Percentiles rank a stretch among this genome's conserved stretches.
Conservation (phyloP, 2,329 filamentous ascomycete species). For the Botryotinia calthae region DNA sequence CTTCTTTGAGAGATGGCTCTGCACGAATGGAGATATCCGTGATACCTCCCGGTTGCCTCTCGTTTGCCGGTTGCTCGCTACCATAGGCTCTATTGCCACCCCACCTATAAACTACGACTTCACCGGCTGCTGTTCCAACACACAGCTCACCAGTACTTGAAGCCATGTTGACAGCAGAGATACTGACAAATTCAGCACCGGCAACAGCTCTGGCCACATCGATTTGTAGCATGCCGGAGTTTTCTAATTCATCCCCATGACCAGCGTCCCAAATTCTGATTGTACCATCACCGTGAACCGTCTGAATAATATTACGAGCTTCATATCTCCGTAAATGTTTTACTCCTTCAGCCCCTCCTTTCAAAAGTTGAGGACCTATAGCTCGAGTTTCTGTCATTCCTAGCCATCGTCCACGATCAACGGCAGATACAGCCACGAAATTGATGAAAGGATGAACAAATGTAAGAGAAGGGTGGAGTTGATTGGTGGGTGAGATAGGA, state of each 20-base stretch:
- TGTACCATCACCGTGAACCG: conserved; percentile 86
- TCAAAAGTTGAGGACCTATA: conserved; percentile 73
- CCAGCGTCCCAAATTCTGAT: conserved; percentile 92
- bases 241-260: conserved; percentile 90
- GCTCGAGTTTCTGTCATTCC: conserved; percentile 82
- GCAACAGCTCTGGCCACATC: conserved; percentile 81
- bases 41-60: conserved; percentile 65
- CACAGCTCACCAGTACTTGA: conserved; percentile 81
- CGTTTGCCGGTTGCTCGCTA: conserved; percentile 52
- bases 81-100: conserved; percentile 74
- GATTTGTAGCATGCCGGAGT: conserved; percentile 74
- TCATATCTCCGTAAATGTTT: conserved; percentile 75
- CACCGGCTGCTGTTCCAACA: conserved; percentile 77
- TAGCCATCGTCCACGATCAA: conserved; percentile 81
- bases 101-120: conserved; percentile 85
- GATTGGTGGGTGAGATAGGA: conserved; percentile 87
- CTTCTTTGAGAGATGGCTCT: conserved; percentile 73
- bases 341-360: conserved; percentile 72
- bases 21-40: conserved; percentile 71
- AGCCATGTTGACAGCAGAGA: conserved; percentile 77
- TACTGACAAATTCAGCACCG: conserved; percentile 71
- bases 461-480: conserved; percentile 81
- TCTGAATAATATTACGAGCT: conserved; percentile 78
- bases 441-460: conserved; percentile 89
- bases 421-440: conserved; percentile 65